Conservation (phyloP, 2,329 filamentous ascomycete genomes). For the Colletotrichum chrysophilum region DNA sequence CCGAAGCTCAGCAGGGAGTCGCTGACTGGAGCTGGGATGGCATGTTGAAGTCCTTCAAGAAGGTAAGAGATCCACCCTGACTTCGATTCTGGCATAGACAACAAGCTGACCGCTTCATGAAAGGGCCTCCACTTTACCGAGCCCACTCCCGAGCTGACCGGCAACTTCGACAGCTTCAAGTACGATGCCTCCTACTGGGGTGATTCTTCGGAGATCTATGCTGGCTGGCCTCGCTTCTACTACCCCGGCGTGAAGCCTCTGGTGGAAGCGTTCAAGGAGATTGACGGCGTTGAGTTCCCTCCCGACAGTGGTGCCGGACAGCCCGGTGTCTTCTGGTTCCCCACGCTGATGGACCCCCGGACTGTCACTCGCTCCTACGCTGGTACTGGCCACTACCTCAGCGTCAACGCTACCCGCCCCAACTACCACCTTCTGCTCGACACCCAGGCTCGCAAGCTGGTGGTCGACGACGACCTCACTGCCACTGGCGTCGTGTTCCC, state of each 20-base stretch:
- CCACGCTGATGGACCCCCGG: slow-evolving; percentile 44
- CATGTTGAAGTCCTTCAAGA: slow-evolving; percentile 49
- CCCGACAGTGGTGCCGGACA: slow-evolving; percentile 42
- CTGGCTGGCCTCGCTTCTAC: slow-evolving; percentile 43
- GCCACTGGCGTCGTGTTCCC: slow-evolving; percentile 38
- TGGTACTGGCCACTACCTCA: slow-evolving; percentile 36
- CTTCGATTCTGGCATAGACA: background rate
- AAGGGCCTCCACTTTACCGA: slow-evolving; percentile 11
- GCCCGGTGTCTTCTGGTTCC: slow-evolving; percentile 47
- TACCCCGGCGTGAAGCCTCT: slow-evolving; percentile 36
- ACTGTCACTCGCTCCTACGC: slow-evolving; percentile 42
- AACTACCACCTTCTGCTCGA: slow-evolving; percentile 40
- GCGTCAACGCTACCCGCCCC: slow-evolving; percentile 32
- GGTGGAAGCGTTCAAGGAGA: slow-evolving; percentile 39
- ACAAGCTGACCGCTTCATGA: background rate
- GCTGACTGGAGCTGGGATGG: slow-evolving; percentile 39
- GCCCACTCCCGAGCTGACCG: slow-evolving; percentile 20
- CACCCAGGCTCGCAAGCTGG: slow-evolving; percentile 36
- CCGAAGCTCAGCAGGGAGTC: slow-evolving; percentile 28
- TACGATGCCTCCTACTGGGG: slow-evolving; percentile 42
- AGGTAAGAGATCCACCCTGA: slow-evolving; percentile 29
- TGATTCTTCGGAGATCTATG: slow-evolving; percentile 38
- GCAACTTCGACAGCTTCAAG: slow-evolving; percentile 30
- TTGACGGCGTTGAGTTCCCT: slow-evolving; percentile 43
- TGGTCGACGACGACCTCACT: slow-evolving; percentile 30